Percentiles rank a stretch among this genome's conserved stretches.
These are phyloP conservation scores for Discostella pseudostelligera DNA, from an alignment of 108 stramenopile species.

Conservation along the genomic window DNA sequence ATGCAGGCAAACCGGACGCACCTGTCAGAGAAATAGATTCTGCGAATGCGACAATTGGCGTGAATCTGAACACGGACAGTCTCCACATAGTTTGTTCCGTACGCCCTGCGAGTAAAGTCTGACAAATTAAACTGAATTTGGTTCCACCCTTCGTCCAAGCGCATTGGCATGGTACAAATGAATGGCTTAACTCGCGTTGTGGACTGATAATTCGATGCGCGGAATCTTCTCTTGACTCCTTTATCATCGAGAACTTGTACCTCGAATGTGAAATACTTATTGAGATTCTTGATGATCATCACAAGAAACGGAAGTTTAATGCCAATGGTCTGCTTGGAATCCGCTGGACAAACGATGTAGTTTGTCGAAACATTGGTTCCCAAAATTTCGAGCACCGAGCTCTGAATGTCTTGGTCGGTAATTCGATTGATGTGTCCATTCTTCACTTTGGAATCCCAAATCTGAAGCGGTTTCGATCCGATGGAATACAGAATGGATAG, in stretches of 20 bases:
- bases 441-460: conserved; percentile 85
- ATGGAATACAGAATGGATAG: conserved; percentile 90
- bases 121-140: conserved; percentile 93
- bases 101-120: conserved; percentile 92
- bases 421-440: conserved; percentile 95
- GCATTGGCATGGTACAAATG: conserved; percentile 96
- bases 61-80: conserved; percentile 92
- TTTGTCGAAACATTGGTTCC: conserved; percentile 92
- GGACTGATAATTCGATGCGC: conserved; percentile 90
- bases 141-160: conserved; percentile 94
- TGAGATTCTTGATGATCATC: conserved; percentile 93
- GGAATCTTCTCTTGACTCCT: conserved; percentile 82
- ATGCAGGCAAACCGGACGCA: conserved; percentile 1
- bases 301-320: conserved; percentile 93
- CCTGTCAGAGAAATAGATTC: conserved; percentile 88
- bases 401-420: conserved; percentile 91
- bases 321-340: conserved; percentile 81
- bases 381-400: conserved; percentile 89
- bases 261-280: conserved; percentile 96
- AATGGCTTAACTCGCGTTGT: conserved; percentile 92
- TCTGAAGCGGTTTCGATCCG: conserved; percentile 89
- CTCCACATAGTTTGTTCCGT: conserved; percentile 93
- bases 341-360: conserved; percentile 88
- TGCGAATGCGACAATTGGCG: conserved; percentile 90
- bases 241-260: conserved; percentile 93